Percentiles rank a stretch among this genome's conserved stretches.
Conservation (phyloP, 495 filamentous ascomycete genomes). For the Hypoxylon lienhwacheense region DNA sequence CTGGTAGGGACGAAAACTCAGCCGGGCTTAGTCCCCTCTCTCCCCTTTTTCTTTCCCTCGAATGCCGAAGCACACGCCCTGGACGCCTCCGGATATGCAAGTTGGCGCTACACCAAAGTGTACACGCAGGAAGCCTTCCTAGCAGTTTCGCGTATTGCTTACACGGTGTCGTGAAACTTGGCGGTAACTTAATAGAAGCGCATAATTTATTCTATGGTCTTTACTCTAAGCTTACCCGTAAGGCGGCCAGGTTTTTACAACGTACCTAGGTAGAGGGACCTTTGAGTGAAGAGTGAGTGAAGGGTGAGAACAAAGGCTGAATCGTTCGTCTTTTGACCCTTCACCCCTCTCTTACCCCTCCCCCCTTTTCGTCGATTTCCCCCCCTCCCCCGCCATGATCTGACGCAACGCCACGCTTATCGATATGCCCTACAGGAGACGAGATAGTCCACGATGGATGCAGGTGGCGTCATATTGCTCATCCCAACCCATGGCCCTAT, state of each 20-base stretch:
- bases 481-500: slow-evolving; percentile 24
- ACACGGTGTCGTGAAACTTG: not conserved
- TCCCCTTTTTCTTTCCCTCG: not conserved
- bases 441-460: slow-evolving; percentile 22
- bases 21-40: slow-evolving; percentile 3
- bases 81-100: slow-evolving; percentile 6
- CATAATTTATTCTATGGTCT: too few species aligned
- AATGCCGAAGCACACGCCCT: slow-evolving; percentile 1
- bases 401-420: slow-evolving; percentile 33
- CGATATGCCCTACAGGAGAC: slow-evolving; percentile 36
- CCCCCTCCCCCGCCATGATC: slow-evolving; percentile 34
- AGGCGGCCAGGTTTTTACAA: too few species aligned
- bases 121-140: not conserved
- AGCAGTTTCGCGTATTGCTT: slow-evolving; percentile 16
- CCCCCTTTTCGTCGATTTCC: slow-evolving; percentile 4
- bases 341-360: slow-evolving; percentile 2
- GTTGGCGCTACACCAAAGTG: slow-evolving; percentile 12
- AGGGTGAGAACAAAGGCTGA: slow-evolving; percentile 7
- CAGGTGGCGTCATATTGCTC: slow-evolving; percentile 28
- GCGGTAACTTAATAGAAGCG: too few species aligned
- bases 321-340: not conserved
- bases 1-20: slow-evolving; percentile 16
- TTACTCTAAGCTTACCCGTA: too few species aligned
- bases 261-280: not conserved
- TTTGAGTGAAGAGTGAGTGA: not conserved